A percentile compares a stretch with the other conserved stretches of the same genome.
Conservation (phyloP, 2,329 filamentous ascomycete species). For the Blastomyces emzantsi region DNA sequence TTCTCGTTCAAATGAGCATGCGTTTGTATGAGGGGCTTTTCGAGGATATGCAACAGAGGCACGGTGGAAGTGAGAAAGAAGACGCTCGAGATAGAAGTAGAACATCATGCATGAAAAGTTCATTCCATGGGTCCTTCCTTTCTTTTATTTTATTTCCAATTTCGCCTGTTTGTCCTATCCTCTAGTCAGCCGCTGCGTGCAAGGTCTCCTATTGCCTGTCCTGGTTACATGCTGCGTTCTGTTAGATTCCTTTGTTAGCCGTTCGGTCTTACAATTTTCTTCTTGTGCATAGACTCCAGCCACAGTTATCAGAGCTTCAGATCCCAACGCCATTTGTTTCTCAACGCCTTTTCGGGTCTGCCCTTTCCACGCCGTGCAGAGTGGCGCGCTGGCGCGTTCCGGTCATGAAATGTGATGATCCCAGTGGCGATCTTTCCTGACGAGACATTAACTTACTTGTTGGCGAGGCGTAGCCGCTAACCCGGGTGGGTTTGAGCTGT, state of each 20-base stretch:
- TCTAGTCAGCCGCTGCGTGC: neutral
- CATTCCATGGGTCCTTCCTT: neutral
- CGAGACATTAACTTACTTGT: neutral
- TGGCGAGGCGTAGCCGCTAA: slow-evolving; percentile 6
- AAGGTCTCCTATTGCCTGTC: too few species aligned
- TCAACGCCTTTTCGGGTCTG: neutral
- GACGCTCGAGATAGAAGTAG: neutral
- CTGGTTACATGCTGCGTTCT: too few species aligned
- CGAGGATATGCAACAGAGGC: too few species aligned
- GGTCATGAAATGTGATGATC: slow-evolving; percentile 1
- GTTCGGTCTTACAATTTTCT: neutral
- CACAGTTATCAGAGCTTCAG: neutral
- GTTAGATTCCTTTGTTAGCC: neutral
- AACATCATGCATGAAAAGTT: neutral
- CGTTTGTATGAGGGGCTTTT: too few species aligned
- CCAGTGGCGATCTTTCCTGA: slow-evolving; percentile 4
- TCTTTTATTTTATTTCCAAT: neutral
- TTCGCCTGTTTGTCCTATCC: neutral
- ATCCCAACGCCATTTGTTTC: neutral
- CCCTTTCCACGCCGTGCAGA: neutral
- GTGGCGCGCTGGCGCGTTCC: slow-evolving; percentile 1
- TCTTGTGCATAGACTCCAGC: neutral
- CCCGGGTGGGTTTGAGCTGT: neutral
- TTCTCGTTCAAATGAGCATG: too few species aligned
- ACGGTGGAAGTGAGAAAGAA: neutral